A percentile compares a stretch with the other conserved stretches of the same genome.
phyloP scores from a whole-genome alignment of 31 red algal genomes.

The Endocladia muricata region DNA sequence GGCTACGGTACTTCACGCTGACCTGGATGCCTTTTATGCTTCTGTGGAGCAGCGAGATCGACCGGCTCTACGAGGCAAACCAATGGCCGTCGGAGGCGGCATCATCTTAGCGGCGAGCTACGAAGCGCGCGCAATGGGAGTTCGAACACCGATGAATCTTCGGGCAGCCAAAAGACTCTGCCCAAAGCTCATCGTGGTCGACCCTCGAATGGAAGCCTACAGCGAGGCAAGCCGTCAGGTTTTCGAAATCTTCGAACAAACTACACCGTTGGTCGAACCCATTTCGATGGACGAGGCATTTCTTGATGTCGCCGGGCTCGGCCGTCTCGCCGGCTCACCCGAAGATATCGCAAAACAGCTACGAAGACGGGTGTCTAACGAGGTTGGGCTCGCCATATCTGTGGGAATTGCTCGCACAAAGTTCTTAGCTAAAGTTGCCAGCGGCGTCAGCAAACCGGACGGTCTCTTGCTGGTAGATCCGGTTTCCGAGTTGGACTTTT shows the following conservation, averaged over 20 bases:
- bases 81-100: conserved; percentile 6
- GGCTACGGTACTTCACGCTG: too few species aligned
- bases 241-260: background rate
- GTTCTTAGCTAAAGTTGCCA: conserved; percentile 22
- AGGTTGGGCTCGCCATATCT: background rate
- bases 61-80: background rate
- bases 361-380: background rate
- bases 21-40: conserved; percentile 3
- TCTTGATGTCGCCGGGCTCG: conserved; percentile 4
- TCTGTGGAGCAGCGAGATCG: background rate
- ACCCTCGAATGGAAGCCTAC: background rate
- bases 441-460: conserved; percentile 8
- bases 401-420: conserved; percentile 11
- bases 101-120: conserved; percentile 7
- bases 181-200: background rate
- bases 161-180: background rate
- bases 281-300: conserved; percentile 15
- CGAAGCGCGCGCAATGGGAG: background rate
- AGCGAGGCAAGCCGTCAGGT: background rate
- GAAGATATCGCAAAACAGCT: background rate
- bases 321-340: background rate
- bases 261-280: background rate
- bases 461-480: background rate
- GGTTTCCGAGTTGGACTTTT: background rate
- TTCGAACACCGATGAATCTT: background rate